Evolutionary conservation across 31 red algal species (phyloP).

Genomic region (Odonthalia washingtoniensis): DNA sequence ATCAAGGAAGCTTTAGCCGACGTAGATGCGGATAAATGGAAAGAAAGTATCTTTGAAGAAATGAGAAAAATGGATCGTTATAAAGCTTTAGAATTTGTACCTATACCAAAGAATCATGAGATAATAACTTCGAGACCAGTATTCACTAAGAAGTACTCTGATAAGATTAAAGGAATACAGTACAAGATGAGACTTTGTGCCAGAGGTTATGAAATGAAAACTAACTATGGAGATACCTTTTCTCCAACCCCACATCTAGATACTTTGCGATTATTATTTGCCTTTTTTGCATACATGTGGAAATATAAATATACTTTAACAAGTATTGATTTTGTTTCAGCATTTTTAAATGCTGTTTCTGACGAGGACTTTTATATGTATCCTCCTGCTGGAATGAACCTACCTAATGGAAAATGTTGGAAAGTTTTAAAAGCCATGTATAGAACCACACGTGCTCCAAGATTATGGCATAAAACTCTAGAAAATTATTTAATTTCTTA

Average conservation of each 20-base stretch:
- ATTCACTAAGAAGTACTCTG: not conserved
- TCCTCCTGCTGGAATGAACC: not conserved
- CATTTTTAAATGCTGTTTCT: not conserved
- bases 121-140: not conserved
- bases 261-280: not conserved
- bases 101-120: not conserved
- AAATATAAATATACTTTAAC: not conserved
- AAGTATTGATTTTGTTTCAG: not conserved
- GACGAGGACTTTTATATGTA: not conserved
- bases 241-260: constrained; percentile 1
- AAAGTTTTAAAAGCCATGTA: not conserved
- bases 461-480: not conserved
- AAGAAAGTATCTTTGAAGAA: not conserved
- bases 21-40: not conserved
- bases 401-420: not conserved
- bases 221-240: not conserved
- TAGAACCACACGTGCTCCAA: not conserved
- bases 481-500: not conserved
- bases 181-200: not conserved
- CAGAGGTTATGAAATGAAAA: not conserved
- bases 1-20: not conserved
- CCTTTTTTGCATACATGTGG: not conserved
- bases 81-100: not conserved
- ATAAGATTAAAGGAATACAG: not conserved
- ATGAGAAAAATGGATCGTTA: not conserved